phyloP scores from a whole-genome alignment of 805 yeast species.

The Yarrowia sp. region DNA sequence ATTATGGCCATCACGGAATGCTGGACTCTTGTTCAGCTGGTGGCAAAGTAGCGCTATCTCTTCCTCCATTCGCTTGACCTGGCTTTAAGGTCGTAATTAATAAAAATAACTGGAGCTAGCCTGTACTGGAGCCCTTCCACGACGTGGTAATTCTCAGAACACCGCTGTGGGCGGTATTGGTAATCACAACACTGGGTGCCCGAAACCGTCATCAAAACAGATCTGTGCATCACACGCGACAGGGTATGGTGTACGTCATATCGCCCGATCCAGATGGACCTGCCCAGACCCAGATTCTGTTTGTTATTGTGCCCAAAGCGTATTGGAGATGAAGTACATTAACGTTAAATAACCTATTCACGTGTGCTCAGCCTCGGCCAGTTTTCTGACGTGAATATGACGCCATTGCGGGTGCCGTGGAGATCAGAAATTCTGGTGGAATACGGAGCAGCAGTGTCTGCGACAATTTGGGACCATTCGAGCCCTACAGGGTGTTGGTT shows the following conservation, averaged over 20 bases:
- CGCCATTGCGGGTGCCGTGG: too few species aligned
- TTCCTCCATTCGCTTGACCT: not conserved
- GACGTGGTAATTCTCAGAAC: too few species aligned
- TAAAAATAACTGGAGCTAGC: too few species aligned
- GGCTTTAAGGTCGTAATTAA: too few species aligned
- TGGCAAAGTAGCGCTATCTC: not conserved
- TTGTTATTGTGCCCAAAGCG: constrained; percentile 8
- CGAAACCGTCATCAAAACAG: not conserved
- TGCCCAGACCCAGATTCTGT: not conserved
- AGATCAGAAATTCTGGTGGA: too few species aligned
- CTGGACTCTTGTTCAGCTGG: too few species aligned
- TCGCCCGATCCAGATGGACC: not conserved
- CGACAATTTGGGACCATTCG: too few species aligned
- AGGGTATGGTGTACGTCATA: not conserved
- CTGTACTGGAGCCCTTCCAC: too few species aligned
- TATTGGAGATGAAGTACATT: constrained; percentile 5
- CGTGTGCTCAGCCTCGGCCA: constrained; percentile 2
- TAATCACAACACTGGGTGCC: too few species aligned
- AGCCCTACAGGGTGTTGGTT: too few species aligned
- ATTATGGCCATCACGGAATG: not conserved
- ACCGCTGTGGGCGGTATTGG: too few species aligned
- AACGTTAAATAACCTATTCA: constrained; percentile 2
- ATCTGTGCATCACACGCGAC: not conserved
- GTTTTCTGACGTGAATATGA: not conserved
- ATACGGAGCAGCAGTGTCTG: too few species aligned